Percentiles rank a stretch among this genome's conserved stretches.
Evolutionary conservation across 2,329 filamentous ascomycete species (phyloP).

Genomic region (Rhynchosporium agropyri): DNA sequence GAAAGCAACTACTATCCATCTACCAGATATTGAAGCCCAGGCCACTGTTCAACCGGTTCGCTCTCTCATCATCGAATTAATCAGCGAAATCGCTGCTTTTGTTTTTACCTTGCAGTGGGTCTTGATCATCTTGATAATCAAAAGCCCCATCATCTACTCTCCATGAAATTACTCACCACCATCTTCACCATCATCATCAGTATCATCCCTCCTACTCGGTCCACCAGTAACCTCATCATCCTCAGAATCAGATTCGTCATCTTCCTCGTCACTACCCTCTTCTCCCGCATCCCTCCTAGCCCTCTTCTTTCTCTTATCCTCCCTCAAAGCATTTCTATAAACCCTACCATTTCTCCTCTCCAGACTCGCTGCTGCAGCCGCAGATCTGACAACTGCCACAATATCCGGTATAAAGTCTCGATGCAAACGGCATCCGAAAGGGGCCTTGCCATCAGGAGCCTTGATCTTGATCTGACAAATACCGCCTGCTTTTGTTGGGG

Average conservation of each 20-base stretch:
- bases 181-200: background rate
- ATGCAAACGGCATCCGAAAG: background rate
- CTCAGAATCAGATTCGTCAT: too few species aligned
- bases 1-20: too few species aligned
- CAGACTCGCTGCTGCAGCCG: background rate
- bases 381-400: background rate
- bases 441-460: background rate
- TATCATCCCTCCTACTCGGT: background rate
- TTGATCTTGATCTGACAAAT: background rate
- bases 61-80: too few species aligned
- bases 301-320: background rate
- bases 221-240: background rate
- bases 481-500: too few species aligned
- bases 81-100: too few species aligned
- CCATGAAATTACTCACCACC: background rate
- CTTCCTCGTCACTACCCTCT: too few species aligned
- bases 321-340: background rate
- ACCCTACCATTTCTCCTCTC: background rate
- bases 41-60: too few species aligned
- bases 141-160: background rate
- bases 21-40: too few species aligned
- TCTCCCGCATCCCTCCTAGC: background rate
- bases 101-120: too few species aligned
- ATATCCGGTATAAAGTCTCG: background rate
- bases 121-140: background rate